These are phyloP conservation scores for Termitomyces titanicus DNA, from an alignment of 768 basidiomycete species.

Conservation along the genomic window DNA sequence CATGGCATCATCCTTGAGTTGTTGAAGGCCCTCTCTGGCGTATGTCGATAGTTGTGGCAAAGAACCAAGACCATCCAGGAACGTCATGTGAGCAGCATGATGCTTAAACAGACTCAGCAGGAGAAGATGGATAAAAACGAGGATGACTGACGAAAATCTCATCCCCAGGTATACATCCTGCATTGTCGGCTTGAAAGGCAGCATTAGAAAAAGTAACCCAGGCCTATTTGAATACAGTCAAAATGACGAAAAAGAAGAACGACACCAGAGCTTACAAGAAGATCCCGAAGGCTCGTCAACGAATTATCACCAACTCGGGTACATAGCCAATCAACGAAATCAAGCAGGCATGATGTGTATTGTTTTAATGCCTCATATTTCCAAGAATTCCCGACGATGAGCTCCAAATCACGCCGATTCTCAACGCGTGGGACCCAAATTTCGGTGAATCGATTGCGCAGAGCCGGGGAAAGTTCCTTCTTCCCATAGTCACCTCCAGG, in stretches of 20 bases:
- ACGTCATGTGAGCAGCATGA: slow-evolving; percentile 90
- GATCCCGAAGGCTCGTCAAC: slow-evolving; percentile 78
- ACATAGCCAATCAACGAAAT: slow-evolving; percentile 82
- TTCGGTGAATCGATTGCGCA: slow-evolving; percentile 97
- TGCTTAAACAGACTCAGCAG: slow-evolving; percentile 46
- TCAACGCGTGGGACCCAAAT: slow-evolving; percentile 95
- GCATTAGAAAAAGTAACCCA: slow-evolving; percentile 91
- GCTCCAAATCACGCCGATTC: slow-evolving; percentile 63
- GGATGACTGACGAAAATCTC: slow-evolving; percentile 64
- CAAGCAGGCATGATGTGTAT: slow-evolving; percentile 63
- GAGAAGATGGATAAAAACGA: neutral
- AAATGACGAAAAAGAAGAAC: neutral
- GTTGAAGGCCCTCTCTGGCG: slow-evolving; percentile 52
- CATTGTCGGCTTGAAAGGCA: slow-evolving; percentile 30
- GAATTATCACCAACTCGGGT: slow-evolving; percentile 55
- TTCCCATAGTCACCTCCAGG: slow-evolving; percentile 99
- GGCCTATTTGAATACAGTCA: slow-evolving; percentile 47
- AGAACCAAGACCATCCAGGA: slow-evolving; percentile 84
- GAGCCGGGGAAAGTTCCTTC: slow-evolving; percentile 95
- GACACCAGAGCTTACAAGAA: slow-evolving; percentile 55
- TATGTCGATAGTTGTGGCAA: slow-evolving; percentile 69
- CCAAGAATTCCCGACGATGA: slow-evolving; percentile 79
- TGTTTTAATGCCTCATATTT: slow-evolving; percentile 42
- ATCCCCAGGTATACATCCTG: slow-evolving; percentile 30
- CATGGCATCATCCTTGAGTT: slow-evolving; percentile 58